A percentile compares a stretch with the other conserved stretches of the same genome.
Conservation (phyloP, 2,329 filamentous ascomycete species). For the Pseudocercospora macadamiae region DNA sequence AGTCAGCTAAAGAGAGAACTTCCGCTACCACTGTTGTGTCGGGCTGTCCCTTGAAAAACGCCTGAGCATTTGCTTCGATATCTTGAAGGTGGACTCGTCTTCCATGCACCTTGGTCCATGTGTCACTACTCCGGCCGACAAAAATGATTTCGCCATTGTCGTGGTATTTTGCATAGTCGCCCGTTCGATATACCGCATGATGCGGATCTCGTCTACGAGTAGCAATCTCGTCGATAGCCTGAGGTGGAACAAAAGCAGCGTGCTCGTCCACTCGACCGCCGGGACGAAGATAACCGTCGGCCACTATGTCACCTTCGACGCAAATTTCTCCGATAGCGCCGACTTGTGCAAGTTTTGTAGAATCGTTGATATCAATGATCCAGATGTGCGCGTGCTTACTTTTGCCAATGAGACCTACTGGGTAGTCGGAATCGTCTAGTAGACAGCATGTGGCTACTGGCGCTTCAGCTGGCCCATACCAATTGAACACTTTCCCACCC, state of each 20-base stretch:
- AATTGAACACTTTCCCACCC: conserved; percentile 39
- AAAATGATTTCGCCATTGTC: conserved; percentile 19
- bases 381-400: conserved; percentile 29
- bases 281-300: conserved; percentile 46
- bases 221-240: conserved; percentile 1
- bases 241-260: neutral
- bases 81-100: conserved; percentile 8
- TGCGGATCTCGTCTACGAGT: neutral
- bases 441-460: conserved; percentile 11
- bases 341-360: conserved; percentile 40
- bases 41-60: conserved; percentile 41
- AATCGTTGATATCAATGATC: conserved; percentile 36
- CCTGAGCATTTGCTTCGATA: neutral
- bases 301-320: conserved; percentile 50
- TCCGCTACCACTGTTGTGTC: neutral
- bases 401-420: conserved; percentile 16
- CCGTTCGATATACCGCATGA: conserved; percentile 11
- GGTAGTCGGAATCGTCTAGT: neutral
- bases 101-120: conserved; percentile 5
- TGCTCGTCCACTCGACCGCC: neutral
- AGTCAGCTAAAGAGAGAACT: neutral
- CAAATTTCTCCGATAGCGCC: conserved; percentile 53
- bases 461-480: conserved; percentile 49
- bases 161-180: conserved; percentile 23
- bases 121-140: conserved; percentile 14